Evolutionary conservation across 768 basidiomycete species (phyloP), one percentile per base, ranked within the genome.

Genomic region (Calocera cornea): DNA sequence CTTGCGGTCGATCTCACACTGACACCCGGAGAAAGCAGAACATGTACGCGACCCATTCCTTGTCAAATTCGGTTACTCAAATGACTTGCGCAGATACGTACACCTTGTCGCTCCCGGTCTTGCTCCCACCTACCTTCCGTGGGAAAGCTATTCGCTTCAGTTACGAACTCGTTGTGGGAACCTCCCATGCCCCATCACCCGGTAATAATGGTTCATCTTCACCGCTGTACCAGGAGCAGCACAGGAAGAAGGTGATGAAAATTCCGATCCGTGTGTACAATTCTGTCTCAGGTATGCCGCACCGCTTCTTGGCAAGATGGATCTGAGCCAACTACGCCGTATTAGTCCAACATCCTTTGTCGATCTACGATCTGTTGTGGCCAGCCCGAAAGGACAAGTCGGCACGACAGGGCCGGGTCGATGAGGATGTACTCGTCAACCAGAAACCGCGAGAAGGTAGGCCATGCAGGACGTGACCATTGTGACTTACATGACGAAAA

Each of bases 191-290:
- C 14, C 79, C 80, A 41, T 60, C 68, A 31, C 72, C 77, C 63
- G 64, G 72, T 10, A 74, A 80, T 41, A 69, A 70, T 19, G 40
- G 50, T 12, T n/a, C 68, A 24, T 24, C 41, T 73, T 73, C 41
- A 69, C 67, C 54, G 41, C 69, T 34, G 34, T 34, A 11, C 31
- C 3, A 64, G n/a, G 72, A 71, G 24, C 70, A 84, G 84, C 72
- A 79, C 80, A 74, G 67, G 65, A 75, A 72, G 76, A 79, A 86
- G 36, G 83, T 94, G 1, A 91, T 95, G 88, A 90, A 89, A 64
- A 88, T 98, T 0, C 95, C 95, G 0, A 87, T 99, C 50, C 80
- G 93, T 27, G 81, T 98, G 3, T 97, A 97, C 77, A 94, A 92
- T 68, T 81, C 94, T 70, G 90, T 97, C 67, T 79, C 84, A 54